Conservation (phyloP, 345 rosid species). For the Mercurialis annua region DNA sequence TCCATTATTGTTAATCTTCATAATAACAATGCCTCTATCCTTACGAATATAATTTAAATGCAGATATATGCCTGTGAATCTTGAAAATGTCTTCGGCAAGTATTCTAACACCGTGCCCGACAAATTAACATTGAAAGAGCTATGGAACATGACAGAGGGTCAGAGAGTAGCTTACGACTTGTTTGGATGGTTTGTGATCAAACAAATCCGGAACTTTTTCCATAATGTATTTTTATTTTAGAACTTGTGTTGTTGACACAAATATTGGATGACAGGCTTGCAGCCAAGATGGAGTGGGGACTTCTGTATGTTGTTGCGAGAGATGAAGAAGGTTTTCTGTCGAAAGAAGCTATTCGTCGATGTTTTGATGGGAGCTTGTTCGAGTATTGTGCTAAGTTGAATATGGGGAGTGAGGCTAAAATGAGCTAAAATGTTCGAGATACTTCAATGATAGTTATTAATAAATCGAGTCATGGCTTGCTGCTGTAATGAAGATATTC, state of each 20-base stretch:
- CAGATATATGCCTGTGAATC: constrained; percentile 53
- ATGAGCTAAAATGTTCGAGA: constrained; percentile 27
- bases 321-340: constrained; percentile 64
- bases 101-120: constrained; percentile 59
- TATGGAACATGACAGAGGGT: constrained; percentile 84
- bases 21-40: neutral
- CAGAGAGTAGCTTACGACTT: constrained; percentile 51
- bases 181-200: constrained; percentile 56
- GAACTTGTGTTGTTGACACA: neutral
- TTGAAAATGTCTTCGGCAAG: constrained; percentile 77
- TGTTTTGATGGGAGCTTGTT: constrained; percentile 79
- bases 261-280: constrained; percentile 37
- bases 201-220: neutral
- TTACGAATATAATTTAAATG: neutral
- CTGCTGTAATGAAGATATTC: too few species aligned
- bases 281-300: constrained; percentile 56
- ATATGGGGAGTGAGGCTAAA: constrained; percentile 33
- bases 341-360: constrained; percentile 75
- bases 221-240: neutral
- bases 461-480: too few species aligned
- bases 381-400: constrained; percentile 62
- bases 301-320: constrained; percentile 57
- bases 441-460: too few species aligned
- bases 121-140: constrained; percentile 52
- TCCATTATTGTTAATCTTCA: neutral